Conservation (phyloP, 208 protist species). For the Histomonas meleagridis region DNA sequence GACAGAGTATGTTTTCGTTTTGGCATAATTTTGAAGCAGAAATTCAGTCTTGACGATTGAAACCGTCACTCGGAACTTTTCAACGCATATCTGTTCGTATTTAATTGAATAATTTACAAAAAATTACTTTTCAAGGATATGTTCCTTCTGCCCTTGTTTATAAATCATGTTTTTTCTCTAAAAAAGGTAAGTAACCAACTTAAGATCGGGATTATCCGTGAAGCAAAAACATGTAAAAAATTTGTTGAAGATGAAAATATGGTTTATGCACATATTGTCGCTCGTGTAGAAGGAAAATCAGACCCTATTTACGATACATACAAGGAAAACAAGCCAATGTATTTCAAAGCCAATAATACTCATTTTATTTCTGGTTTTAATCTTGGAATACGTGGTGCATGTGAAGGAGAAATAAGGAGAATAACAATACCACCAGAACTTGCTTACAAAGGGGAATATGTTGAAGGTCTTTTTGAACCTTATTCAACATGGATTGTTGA, state of each 20-base stretch:
- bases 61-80: too few relatives aligned
- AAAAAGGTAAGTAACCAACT: neutral
- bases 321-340: neutral
- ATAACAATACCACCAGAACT: constrained; percentile 23
- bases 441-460: neutral
- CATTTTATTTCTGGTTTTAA: constrained; percentile 22
- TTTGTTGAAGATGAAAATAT: neutral
- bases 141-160: too few relatives aligned
- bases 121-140: too few relatives aligned
- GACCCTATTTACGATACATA: neutral
- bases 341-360: constrained; percentile 8
- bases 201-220: neutral
- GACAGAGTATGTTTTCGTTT: too few relatives aligned
- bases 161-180: neutral
- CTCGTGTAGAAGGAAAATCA: neutral
- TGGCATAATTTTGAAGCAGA: too few relatives aligned
- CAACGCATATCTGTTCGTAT: too few relatives aligned
- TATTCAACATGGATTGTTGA: constrained; percentile 30
- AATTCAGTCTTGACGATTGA: too few relatives aligned
- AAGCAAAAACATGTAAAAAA: neutral
- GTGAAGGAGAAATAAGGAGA: neutral
- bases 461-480: neutral
- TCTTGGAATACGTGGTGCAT: neutral
- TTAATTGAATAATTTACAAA: too few relatives aligned
- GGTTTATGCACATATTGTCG: constrained; percentile 26